A percentile compares a stretch with the other conserved stretches of the same genome.
Conservation (phyloP, 495 filamentous ascomycete genomes). For the Apodospora peruviana region DNA sequence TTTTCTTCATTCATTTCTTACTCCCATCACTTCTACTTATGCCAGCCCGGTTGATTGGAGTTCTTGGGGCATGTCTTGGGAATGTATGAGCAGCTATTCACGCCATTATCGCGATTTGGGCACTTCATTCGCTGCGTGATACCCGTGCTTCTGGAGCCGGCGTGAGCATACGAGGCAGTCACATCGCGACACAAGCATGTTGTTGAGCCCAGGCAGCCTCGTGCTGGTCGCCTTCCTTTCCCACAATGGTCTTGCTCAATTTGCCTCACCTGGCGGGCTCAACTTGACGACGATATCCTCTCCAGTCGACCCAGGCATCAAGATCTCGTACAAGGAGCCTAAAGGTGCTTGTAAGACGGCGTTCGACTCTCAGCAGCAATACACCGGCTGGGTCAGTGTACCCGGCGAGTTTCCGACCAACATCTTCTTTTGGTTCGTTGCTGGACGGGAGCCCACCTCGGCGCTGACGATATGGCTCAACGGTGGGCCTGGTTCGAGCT, state of each 20-base stretch:
- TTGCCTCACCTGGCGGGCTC: not conserved
- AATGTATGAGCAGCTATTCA: no score
- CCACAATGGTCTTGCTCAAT: conserved; percentile 9
- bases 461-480: conserved; percentile 66
- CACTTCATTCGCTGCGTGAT: no score
- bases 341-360: conserved; percentile 49
- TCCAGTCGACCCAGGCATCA: conserved; percentile 52
- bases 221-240: conserved; percentile 1
- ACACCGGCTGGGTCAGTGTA: conserved; percentile 45
- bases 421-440: conserved; percentile 74
- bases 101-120: no score
- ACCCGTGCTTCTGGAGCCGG: not conserved
- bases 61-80: no score
- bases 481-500: conserved; percentile 59
- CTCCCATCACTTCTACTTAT: no score
- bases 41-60: no score
- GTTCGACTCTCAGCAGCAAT: conserved; percentile 52
- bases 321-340: conserved; percentile 53
- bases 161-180: not conserved
- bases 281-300: conserved; percentile 50
- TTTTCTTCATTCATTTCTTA: no score
- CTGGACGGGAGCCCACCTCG: conserved; percentile 52
- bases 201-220: no score
- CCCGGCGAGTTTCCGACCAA: conserved; percentile 57
- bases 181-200: not conserved